Percentiles rank a stretch among this genome's conserved stretches.
These are phyloP conservation scores for Sparassis latifolia DNA, from an alignment of 1,284 basidiomycete species.

Conservation along the genomic window DNA sequence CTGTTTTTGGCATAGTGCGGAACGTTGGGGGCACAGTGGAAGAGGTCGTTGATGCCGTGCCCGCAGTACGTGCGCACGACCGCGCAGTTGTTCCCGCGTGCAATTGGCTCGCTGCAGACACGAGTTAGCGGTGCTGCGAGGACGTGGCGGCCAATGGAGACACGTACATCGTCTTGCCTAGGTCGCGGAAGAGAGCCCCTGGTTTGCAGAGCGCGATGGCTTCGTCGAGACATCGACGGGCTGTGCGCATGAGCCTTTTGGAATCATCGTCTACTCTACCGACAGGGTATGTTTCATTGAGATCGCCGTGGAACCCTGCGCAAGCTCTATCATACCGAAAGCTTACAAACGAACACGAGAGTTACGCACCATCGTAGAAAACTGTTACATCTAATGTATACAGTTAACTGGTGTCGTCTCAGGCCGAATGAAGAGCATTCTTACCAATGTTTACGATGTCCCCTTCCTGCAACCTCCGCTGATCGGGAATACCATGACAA, in stretches of 20 bases:
- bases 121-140: background rate
- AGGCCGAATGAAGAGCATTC: constrained; percentile 3
- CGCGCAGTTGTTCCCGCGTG: constrained; percentile 73
- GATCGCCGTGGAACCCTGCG: constrained; percentile 81
- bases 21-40: constrained; percentile 71
- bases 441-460: constrained; percentile 91
- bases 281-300: constrained; percentile 89
- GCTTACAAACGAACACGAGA: background rate
- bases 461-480: constrained; percentile 79
- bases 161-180: constrained; percentile 75
- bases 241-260: constrained; percentile 72
- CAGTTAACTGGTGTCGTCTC: constrained; percentile 1
- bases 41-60: constrained; percentile 84
- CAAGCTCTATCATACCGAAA: background rate
- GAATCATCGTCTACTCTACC: constrained; percentile 83
- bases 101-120: constrained; percentile 68
- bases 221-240: constrained; percentile 78
- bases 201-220: constrained; percentile 90
- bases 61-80: constrained; percentile 88
- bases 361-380: constrained; percentile 57
- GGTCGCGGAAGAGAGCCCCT: constrained; percentile 78
- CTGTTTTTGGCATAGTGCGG: constrained; percentile 89
- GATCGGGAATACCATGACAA: constrained; percentile 95
- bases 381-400: constrained; percentile 49
- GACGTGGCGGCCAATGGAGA: background rate